phyloP scores from a whole-genome alignment of 495 filamentous ascomycete genomes.

The Hypoxylon lienhwacheense region DNA sequence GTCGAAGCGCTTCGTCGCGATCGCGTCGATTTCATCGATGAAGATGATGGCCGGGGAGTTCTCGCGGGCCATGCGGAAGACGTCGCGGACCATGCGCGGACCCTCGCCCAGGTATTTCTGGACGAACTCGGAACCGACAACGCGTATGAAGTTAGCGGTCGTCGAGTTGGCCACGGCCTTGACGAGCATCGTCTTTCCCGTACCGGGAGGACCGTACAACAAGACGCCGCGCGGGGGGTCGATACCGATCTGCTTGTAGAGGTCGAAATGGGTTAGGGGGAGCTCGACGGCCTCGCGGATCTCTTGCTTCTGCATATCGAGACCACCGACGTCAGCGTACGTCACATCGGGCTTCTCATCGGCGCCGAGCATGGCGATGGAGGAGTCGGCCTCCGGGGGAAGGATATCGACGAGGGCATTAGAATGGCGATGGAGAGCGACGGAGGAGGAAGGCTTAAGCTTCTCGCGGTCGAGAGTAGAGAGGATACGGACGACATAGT shows the following conservation, averaged over 20 bases:
- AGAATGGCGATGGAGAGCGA: slow-evolving; percentile 95
- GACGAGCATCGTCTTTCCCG: slow-evolving; percentile 98
- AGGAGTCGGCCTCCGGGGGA: slow-evolving; percentile 95
- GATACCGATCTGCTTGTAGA: slow-evolving; percentile 98
- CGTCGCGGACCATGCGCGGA: slow-evolving; percentile 97
- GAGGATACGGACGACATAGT: slow-evolving; percentile 97
- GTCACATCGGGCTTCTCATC: slow-evolving; percentile 98
- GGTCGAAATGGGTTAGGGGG: slow-evolving; percentile 93
- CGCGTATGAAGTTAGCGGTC: slow-evolving; percentile 96
- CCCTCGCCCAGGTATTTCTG: slow-evolving; percentile 98
- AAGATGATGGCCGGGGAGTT: slow-evolving; percentile 99
- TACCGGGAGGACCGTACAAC: slow-evolving; percentile 93
- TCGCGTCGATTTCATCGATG: slow-evolving; percentile 99
- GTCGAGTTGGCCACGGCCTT: slow-evolving; percentile 98
- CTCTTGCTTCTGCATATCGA: slow-evolving; percentile 99
- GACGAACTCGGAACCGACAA: slow-evolving; percentile 96
- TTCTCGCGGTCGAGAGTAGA: slow-evolving; percentile 98
- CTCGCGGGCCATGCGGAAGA: slow-evolving; percentile 98
- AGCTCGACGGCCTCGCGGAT: slow-evolving; percentile 97
- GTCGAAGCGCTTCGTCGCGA: slow-evolving; percentile 98
- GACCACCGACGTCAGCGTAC: slow-evolving; percentile 94
- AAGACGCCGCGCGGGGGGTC: slow-evolving; percentile 96
- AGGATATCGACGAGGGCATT: slow-evolving; percentile 98
- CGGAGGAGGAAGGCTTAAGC: slow-evolving; percentile 95
- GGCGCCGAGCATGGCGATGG: slow-evolving; percentile 94